Percentiles rank a stretch among this genome's conserved stretches.
These are phyloP conservation scores for Herpotrichia juniperi DNA, from an alignment of 2,329 filamentous ascomycete genomes.

Conservation along the genomic window DNA sequence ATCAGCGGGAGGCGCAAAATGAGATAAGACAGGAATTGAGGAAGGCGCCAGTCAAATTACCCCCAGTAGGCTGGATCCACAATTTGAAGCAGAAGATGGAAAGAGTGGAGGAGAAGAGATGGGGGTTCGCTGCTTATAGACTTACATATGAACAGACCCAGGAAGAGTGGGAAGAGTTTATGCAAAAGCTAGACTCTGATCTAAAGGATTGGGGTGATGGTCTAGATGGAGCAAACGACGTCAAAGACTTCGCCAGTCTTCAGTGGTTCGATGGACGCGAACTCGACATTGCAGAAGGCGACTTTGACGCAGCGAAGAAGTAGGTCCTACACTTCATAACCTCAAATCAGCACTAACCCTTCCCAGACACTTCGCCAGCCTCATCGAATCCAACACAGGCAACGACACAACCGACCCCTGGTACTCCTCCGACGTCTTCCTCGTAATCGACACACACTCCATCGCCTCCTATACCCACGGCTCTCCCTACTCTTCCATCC, in stretches of 20 bases:
- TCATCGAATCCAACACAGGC: background rate
- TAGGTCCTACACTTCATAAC: background rate
- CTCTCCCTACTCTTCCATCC: background rate
- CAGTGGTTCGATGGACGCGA: conserved; percentile 20
- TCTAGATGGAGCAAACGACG: conserved; percentile 18
- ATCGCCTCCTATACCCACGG: conserved; percentile 12
- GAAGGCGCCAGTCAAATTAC: background rate
- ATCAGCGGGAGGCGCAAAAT: background rate
- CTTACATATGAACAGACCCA: conserved; percentile 22
- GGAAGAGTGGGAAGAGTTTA: conserved; percentile 22
- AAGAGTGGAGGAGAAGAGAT: conserved; percentile 14
- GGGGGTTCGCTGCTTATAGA: conserved; percentile 27
- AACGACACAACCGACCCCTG: background rate
- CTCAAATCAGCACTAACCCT: background rate
- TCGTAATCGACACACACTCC: conserved; percentile 17
- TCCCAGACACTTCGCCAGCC: conserved; percentile 14
- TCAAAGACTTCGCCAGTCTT: conserved; percentile 12
- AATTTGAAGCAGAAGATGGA: background rate
- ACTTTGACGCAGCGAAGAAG: conserved; percentile 21
- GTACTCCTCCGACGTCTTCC: conserved; percentile 12
- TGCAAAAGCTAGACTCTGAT: conserved; percentile 17
- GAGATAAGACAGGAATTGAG: background rate
- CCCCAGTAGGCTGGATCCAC: conserved; percentile 1
- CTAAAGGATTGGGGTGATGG: conserved; percentile 15
- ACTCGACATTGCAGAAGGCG: conserved; percentile 22